phyloP scores from a whole-genome alignment of 495 filamentous ascomycete species.

The Aspergillus olivimuriae region DNA sequence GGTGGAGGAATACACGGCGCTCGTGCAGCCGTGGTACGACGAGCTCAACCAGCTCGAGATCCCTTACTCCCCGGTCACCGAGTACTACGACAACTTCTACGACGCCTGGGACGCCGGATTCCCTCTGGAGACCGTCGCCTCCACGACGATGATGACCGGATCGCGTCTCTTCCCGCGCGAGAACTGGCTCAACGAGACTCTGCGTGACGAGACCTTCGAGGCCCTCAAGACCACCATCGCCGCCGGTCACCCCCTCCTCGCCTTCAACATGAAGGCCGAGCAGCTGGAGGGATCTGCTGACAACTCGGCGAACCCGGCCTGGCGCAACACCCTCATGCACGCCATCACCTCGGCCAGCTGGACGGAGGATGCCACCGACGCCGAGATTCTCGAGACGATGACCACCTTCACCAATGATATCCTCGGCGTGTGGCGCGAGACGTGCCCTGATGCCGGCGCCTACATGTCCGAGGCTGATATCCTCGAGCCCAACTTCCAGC shows the following conservation, averaged over 20 bases:
- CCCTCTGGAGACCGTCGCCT: slow-evolving; percentile 40
- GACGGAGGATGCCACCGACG: slow-evolving; percentile 11
- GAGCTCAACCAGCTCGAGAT: slow-evolving; percentile 28
- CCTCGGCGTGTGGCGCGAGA: slow-evolving; percentile 45
- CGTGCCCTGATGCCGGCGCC: slow-evolving; percentile 28
- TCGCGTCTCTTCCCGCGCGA: slow-evolving; percentile 47
- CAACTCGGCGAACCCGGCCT: slow-evolving; percentile 49
- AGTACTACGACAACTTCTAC: slow-evolving; percentile 44
- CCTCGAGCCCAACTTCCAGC: slow-evolving; percentile 57
- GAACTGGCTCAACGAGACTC: slow-evolving; percentile 34
- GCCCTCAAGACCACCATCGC: slow-evolving; percentile 39
- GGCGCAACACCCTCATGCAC: slow-evolving; percentile 47
- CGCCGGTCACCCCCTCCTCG: slow-evolving; percentile 37
- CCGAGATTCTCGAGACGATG: slow-evolving; percentile 16
- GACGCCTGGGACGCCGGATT: slow-evolving; percentile 41
- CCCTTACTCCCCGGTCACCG: slow-evolving; percentile 37
- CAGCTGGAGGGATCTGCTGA: slow-evolving; percentile 16
- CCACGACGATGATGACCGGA: slow-evolving; percentile 28
- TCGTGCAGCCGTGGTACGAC: slow-evolving; percentile 42
- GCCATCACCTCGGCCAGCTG: slow-evolving; percentile 36
- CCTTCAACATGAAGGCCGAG: slow-evolving; percentile 44
- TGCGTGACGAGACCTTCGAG: slow-evolving; percentile 37
- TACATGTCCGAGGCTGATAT: slow-evolving; percentile 43
- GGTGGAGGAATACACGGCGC: slow-evolving; percentile 30
- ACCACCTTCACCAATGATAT: slow-evolving; percentile 29